Conservation (phyloP, 371 early-diverging fungal species). For the Actinomortierella wolfii region DNA sequence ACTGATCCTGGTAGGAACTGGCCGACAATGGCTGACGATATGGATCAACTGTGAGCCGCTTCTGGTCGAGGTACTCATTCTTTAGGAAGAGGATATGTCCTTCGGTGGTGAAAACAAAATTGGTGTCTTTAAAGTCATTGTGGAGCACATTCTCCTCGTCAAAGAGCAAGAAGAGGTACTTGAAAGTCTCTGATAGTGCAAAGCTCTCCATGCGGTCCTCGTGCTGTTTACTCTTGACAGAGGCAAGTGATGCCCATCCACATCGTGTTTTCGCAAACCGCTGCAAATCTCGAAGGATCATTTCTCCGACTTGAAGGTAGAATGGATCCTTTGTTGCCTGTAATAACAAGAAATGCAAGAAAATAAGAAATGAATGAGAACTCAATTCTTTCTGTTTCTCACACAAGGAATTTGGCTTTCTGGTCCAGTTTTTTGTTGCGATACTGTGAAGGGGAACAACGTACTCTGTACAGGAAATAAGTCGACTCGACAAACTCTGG, state of each 20-base stretch:
- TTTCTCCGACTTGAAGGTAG: slow-evolving; percentile 89
- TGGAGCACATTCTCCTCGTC: slow-evolving; percentile 50
- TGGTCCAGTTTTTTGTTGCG: too few relatives aligned
- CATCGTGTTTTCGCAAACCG: slow-evolving; percentile 72
- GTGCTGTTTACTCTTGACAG: slow-evolving; percentile 64
- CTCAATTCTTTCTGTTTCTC: not conserved
- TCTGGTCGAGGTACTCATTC: slow-evolving; percentile 22
- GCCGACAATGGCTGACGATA: too few relatives aligned
- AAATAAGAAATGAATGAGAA: slow-evolving; percentile 4
- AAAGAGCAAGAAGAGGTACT: slow-evolving; percentile 91
- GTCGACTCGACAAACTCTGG: slow-evolving; percentile 96
- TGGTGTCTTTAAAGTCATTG: slow-evolving; percentile 56
- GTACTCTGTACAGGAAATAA: slow-evolving; percentile 84
- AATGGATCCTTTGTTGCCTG: slow-evolving; percentile 90
- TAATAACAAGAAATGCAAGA: too few relatives aligned
- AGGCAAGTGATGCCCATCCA: slow-evolving; percentile 81
- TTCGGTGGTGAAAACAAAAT: slow-evolving; percentile 91
- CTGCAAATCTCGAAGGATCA: slow-evolving; percentile 82
- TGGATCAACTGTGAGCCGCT: too few relatives aligned
- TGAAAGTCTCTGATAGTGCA: slow-evolving; percentile 92
- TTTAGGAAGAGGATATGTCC: slow-evolving; percentile 73
- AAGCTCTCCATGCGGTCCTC: slow-evolving; percentile 96
- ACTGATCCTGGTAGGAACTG: too few relatives aligned
- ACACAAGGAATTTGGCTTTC: not conserved
- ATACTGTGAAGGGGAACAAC: not conserved